phyloP scores from a whole-genome alignment of 129 eudicot genomes.

The Tagetes erecta region DNA sequence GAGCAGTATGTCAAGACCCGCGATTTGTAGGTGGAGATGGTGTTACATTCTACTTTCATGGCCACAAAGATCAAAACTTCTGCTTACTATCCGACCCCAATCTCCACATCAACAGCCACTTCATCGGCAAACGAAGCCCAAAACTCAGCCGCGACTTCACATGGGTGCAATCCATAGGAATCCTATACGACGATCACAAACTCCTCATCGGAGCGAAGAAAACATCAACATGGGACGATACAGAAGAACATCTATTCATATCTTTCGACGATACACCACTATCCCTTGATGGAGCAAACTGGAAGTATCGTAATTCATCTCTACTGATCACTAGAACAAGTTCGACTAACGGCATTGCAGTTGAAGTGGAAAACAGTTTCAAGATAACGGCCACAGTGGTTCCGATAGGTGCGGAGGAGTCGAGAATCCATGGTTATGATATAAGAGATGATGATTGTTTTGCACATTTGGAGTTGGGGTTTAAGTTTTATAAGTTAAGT shows the following conservation, averaged over 20 bases:
- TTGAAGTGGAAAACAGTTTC: conserved; percentile 37
- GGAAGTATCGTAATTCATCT: conserved; percentile 22
- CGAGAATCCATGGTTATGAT: conserved; percentile 42
- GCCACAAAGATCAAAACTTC: conserved; percentile 46
- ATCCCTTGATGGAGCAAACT: conserved; percentile 19
- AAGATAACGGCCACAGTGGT: conserved; percentile 36
- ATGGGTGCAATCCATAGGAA: conserved; percentile 54
- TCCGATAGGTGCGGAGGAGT: conserved; percentile 39
- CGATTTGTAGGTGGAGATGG: conserved; percentile 60
- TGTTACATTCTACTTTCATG: conserved; percentile 52
- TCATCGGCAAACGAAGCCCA: conserved; percentile 51
- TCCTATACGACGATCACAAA: conserved; percentile 43
- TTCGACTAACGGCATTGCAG: conserved; percentile 22
- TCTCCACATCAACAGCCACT: conserved; percentile 53
- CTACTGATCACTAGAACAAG: conserved; percentile 35
- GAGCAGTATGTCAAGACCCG: conserved; percentile 53
- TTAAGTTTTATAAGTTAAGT: conserved; percentile 38
- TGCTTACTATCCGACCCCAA: conserved; percentile 48
- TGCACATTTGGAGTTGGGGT: conserved; percentile 47
- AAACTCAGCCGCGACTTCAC: conserved; percentile 46
- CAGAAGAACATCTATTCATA: conserved; percentile 42
- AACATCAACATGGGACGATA: conserved; percentile 43
- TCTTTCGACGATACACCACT: conserved; percentile 27
- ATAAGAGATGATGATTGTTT: conserved; percentile 44
- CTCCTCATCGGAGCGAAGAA: conserved; percentile 36